Evolutionary conservation across 768 basidiomycete genomes (phyloP).

Genomic region (Naganishia onofrii): DNA sequence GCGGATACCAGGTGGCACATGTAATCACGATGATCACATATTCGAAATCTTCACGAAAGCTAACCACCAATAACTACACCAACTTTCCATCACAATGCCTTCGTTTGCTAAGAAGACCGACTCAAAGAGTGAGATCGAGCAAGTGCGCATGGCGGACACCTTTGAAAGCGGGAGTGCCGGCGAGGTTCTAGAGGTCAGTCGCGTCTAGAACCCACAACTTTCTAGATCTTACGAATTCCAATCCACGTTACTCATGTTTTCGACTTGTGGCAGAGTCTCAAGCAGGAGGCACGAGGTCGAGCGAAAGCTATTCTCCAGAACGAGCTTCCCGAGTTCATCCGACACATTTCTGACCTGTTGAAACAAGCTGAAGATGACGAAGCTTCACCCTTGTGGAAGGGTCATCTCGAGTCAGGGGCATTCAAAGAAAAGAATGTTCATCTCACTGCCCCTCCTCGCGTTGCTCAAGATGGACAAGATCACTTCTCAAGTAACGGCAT

Average conservation of each 20-base stretch:
- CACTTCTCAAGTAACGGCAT: too few species aligned
- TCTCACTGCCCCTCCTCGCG: not conserved
- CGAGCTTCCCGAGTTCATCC: conserved; percentile 10
- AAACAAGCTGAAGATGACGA: not conserved
- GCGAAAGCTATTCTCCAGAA: conserved; percentile 7
- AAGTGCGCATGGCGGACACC: not conserved
- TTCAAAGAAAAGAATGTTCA: not conserved
- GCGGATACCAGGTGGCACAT: too few species aligned
- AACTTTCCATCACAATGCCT: not conserved
- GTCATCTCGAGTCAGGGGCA: not conserved
- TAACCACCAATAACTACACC: too few species aligned
- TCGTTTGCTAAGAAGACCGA: conserved; percentile 2
- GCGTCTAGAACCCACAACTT: not conserved
- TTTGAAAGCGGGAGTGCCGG: not conserved
- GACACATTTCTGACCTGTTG: not conserved
- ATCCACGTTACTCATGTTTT: too few species aligned
- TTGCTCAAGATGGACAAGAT: not conserved
- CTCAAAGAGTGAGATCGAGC: too few species aligned
- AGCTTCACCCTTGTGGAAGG: conserved; percentile 1
- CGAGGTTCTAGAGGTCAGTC: not conserved
- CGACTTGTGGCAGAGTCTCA: not conserved
- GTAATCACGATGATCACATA: too few species aligned
- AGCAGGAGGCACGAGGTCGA: not conserved
- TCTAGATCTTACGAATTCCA: too few species aligned
- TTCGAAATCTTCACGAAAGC: too few species aligned